A percentile compares a stretch with the other conserved stretches of the same genome.
These are phyloP conservation scores for Thelonectria olida DNA, from an alignment of 2,329 filamentous ascomycete genomes.

Conservation along the genomic window DNA sequence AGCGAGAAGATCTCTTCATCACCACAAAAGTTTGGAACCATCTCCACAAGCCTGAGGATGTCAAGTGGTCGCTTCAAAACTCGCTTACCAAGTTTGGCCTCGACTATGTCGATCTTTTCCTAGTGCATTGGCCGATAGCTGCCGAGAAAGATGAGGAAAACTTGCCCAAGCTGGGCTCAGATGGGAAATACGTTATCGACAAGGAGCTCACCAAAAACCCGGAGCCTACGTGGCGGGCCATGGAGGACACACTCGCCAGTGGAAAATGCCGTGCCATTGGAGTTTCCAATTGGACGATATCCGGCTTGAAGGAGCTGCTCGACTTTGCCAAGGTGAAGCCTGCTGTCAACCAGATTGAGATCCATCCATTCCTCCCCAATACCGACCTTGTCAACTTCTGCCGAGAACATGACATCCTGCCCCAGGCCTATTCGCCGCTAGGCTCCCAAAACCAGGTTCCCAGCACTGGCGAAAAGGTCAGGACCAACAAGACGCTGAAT, in stretches of 20 bases:
- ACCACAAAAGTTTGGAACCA: conserved; percentile 72
- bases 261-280: conserved; percentile 57
- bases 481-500: conserved; percentile 52
- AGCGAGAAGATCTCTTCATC: conserved; percentile 55
- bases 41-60: conserved; percentile 58
- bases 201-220: conserved; percentile 49
- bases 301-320: conserved; percentile 46
- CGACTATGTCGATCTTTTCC: conserved; percentile 63
- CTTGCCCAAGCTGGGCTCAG: conserved; percentile 54
- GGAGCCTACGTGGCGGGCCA: conserved; percentile 62
- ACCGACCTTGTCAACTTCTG: conserved; percentile 62
- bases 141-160: conserved; percentile 54
- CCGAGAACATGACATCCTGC: conserved; percentile 59
- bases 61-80: conserved; percentile 58
- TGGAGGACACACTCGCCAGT: conserved; percentile 58
- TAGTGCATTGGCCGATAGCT: conserved; percentile 59
- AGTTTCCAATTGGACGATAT: conserved; percentile 60
- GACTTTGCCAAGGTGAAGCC: conserved; percentile 54
- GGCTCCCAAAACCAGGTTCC: conserved; percentile 59
- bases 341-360: conserved; percentile 61
- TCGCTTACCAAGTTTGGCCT: conserved; percentile 59
- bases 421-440: conserved; percentile 68
- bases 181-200: conserved; percentile 59
- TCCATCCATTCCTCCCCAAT: conserved; percentile 58
- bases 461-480: conserved; percentile 38